Percentiles rank a stretch among this genome's conserved stretches.
These are phyloP conservation scores for Pestalotiopsis sp. DNA, from an alignment of 2,329 filamentous ascomycete species.

Conservation along the genomic window DNA sequence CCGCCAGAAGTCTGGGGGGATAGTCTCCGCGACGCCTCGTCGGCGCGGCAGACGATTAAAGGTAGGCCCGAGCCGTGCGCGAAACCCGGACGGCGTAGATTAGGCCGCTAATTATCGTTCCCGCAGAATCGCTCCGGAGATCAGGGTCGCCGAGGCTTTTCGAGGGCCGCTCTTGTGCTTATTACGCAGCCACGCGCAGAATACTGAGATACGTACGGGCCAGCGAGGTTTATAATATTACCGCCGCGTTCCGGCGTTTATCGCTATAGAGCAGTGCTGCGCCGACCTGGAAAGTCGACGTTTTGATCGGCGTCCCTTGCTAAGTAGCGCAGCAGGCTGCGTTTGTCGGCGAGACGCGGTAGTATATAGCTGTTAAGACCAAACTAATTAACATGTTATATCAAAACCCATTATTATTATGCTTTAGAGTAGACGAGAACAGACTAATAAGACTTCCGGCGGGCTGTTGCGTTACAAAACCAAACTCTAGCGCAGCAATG, in stretches of 20 bases:
- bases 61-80: background rate
- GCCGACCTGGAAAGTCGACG: background rate
- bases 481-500: too few species aligned
- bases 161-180: background rate
- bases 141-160: background rate
- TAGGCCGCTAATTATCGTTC: background rate
- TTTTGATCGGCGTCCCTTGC: background rate
- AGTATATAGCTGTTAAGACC: too few species aligned
- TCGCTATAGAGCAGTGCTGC: background rate
- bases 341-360: too few species aligned
- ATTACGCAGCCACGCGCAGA: background rate
- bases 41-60: background rate
- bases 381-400: too few species aligned
- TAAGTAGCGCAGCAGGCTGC: background rate
- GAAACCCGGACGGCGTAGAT: background rate
- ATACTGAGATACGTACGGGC: background rate
- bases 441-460: too few species aligned
- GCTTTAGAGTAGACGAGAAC: too few species aligned
- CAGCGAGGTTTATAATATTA: background rate
- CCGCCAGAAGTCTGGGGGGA: background rate
- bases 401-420: too few species aligned
- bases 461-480: too few species aligned
- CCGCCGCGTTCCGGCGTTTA: background rate
- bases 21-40: background rate
- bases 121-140: background rate